Conservation (phyloP, 1,284 basidiomycete genomes). For the Pterula multifida region DNA sequence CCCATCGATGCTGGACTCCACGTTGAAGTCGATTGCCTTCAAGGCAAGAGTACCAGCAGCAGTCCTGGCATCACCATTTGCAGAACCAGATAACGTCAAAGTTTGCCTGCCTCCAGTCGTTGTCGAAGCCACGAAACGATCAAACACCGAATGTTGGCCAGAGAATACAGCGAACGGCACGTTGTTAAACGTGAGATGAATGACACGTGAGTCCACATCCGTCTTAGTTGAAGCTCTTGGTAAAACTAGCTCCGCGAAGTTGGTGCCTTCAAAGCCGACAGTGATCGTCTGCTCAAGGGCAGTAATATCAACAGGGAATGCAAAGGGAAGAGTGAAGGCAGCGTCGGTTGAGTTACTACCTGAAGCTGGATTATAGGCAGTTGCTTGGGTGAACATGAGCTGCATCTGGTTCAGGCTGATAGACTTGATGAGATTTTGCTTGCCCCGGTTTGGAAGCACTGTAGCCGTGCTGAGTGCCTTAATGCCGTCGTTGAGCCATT, state of each 20-base stretch:
- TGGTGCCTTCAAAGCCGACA: slow-evolving; percentile 37
- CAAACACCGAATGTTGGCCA: slow-evolving; percentile 42
- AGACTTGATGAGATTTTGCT: slow-evolving; percentile 53
- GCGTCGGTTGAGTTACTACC: slow-evolving; percentile 51
- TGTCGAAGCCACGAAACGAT: slow-evolving; percentile 57
- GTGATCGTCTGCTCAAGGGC: slow-evolving; percentile 53
- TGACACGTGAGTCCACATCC: slow-evolving; percentile 50
- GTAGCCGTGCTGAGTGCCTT: slow-evolving; percentile 51
- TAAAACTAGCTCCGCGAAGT: slow-evolving; percentile 53
- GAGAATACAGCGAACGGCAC: slow-evolving; percentile 50
- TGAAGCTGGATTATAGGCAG: slow-evolving; percentile 46
- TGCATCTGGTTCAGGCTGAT: slow-evolving; percentile 54
- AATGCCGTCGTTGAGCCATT: slow-evolving; percentile 71
- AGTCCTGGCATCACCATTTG: slow-evolving; percentile 52
- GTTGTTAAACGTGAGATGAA: slow-evolving; percentile 49
- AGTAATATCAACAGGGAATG: slow-evolving; percentile 58
- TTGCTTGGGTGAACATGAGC: slow-evolving; percentile 44
- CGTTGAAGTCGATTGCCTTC: slow-evolving; percentile 49
- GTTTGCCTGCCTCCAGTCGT: slow-evolving; percentile 38
- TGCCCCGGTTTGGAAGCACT: slow-evolving; percentile 53
- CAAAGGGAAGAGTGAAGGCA: slow-evolving; percentile 59
- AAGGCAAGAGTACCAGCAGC: slow-evolving; percentile 62
- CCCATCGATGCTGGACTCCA: slow-evolving; percentile 51
- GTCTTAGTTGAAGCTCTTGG: slow-evolving; percentile 51
- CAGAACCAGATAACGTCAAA: slow-evolving; percentile 46